Evolutionary conservation across 2,329 filamentous ascomycete genomes (phyloP).

Genomic region (Xylaria sp.): DNA sequence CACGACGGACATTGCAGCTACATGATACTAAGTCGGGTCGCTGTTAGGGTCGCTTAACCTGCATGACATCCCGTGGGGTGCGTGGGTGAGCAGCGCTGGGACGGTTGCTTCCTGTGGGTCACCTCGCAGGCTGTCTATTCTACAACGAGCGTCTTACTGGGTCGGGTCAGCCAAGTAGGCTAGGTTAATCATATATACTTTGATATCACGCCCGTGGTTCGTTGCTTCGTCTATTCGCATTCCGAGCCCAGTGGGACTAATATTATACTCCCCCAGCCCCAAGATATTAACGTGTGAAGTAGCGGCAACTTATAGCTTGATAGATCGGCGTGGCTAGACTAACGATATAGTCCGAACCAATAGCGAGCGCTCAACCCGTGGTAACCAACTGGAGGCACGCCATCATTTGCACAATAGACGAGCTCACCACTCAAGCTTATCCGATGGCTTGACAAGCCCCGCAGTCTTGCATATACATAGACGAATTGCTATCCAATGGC

Average conservation of each 20-base stretch:
- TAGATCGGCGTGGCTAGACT: constrained; percentile 5
- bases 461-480: constrained; percentile 26
- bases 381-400: constrained; percentile 11
- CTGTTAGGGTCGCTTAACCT: constrained; percentile 33
- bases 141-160: constrained; percentile 8
- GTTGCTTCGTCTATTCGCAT: not conserved
- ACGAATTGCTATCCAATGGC: constrained; percentile 27
- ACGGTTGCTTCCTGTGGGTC: constrained; percentile 26
- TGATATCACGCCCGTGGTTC: not conserved
- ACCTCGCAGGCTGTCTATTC: constrained; percentile 11
- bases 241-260: not conserved
- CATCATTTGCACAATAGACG: constrained; percentile 18
- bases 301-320: not conserved
- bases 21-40: not conserved
- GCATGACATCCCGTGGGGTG: constrained; percentile 37
- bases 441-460: constrained; percentile 25
- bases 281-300: not conserved
- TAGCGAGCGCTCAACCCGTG: not conserved
- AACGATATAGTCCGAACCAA: constrained; percentile 19
- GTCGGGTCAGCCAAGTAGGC: not conserved
- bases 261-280: not conserved
- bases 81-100: constrained; percentile 21
- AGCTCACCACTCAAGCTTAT: constrained; percentile 18
- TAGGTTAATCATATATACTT: not conserved
- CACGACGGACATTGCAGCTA: constrained; percentile 13